Evolutionary conservation across 192 early-diverging fungal genomes (phyloP).

Genomic region (Mortierella claussenii): DNA sequence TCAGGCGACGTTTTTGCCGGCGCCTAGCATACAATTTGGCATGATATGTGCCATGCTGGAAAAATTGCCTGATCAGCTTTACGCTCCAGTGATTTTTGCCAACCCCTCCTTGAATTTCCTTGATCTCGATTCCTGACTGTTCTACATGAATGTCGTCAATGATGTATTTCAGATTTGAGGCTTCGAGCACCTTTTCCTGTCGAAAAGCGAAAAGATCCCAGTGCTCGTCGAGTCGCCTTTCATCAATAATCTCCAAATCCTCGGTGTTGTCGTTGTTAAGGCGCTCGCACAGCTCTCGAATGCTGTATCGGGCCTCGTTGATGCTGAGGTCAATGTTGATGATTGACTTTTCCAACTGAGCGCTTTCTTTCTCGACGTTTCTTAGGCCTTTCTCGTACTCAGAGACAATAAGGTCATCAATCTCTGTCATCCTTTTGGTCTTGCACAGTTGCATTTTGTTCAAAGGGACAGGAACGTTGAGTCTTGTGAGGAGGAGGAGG

Average conservation of each 20-base stretch:
- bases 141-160: slow-evolving; percentile 5
- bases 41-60: not conserved
- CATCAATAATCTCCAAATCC: not conserved
- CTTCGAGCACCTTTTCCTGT: not conserved
- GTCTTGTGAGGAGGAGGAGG: not conserved
- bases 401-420: not conserved
- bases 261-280: slow-evolving; percentile 6
- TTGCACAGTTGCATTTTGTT: slow-evolving; percentile 9
- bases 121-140: not conserved
- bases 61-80: not conserved
- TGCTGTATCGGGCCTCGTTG: not conserved
- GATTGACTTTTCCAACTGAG: not conserved
- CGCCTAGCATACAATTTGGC: slow-evolving; percentile 16
- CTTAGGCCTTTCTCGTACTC: not conserved
- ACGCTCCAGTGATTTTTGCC: slow-evolving; percentile 3
- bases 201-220: not conserved
- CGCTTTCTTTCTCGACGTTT: not conserved
- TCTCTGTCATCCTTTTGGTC: not conserved
- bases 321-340: not conserved
- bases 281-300: slow-evolving; percentile 1
- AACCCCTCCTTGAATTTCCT: not conserved
- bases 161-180: not conserved
- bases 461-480: slow-evolving; percentile 4
- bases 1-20: not conserved
- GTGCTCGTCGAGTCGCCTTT: not conserved